Evolutionary conservation across 208 protist species (phyloP).

Genomic region (Leishmania guyanensis): DNA sequence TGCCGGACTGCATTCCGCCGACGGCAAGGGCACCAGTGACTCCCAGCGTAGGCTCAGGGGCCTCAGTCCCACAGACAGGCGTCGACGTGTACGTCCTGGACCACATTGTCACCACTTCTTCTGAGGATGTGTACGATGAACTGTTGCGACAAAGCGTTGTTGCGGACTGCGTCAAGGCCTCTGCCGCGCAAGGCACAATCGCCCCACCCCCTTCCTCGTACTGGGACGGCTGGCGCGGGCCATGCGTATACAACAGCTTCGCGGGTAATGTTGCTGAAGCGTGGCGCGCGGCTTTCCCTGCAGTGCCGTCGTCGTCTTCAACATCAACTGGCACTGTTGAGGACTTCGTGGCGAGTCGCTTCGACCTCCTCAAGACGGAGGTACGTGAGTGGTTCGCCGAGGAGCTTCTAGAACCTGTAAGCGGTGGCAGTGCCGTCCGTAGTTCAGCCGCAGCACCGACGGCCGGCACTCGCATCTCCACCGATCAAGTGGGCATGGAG

Average conservation of each 20-base stretch:
- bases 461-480: not conserved
- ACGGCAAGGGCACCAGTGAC: not conserved
- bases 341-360: conserved; percentile 17
- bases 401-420: conserved; percentile 4
- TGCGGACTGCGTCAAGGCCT: not conserved
- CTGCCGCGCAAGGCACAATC: not conserved
- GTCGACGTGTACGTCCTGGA: conserved; percentile 10
- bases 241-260: conserved; percentile 31
- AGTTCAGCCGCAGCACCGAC: too few species aligned
- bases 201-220: not conserved
- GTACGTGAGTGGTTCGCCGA: conserved; percentile 26
- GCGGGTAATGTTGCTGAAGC: conserved; percentile 6
- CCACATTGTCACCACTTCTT: not conserved
- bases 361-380: conserved; percentile 19
- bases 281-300: conserved; percentile 18
- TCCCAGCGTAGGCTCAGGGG: not conserved
- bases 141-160: not conserved
- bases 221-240: conserved; percentile 27
- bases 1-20: conserved; percentile 74
- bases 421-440: not conserved
- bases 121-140: not conserved
- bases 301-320: not conserved
- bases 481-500: not conserved
- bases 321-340: not conserved
- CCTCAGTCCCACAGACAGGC: not conserved